Base-by-base conservation (phyloP, 176 grass and related monocot genomes). In the Elaeis guineensis region DNA sequence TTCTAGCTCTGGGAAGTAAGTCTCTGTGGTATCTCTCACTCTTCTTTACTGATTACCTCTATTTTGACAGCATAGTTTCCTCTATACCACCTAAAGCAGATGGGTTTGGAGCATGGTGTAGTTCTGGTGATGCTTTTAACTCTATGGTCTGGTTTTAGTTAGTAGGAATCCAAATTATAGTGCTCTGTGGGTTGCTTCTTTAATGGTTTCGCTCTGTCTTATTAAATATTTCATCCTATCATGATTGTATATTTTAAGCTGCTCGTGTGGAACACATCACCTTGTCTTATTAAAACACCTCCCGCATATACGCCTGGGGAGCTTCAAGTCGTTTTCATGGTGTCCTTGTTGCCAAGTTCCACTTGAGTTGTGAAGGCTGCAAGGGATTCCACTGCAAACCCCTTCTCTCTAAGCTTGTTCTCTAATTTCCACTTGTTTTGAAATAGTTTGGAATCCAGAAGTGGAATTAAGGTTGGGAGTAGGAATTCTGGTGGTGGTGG, bases 131-230 rank as follows among this genome's bases (percentile, higher is more conserved):
- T 55, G 20, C 5, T 65, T 29, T 54, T 21, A 66, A 65, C 3
- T 32, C n/a, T 30, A 21, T 51, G 49, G 4, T 25, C 18, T 8
- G 17, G 52, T 73, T 63, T 1, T 19, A 5, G 21, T 51, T 73
- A 67, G 51, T 57, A 52, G 58, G 23, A 53, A 20, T 9, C 19
- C 5, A 28, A 21, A 24, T 6, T 4, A 11, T 50, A 49, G 44
- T 55, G 52, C 48, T 61, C 35, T 63, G 19, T 63, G 15, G 65
- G 62, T 77, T 77, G 74, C 74, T 77, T 77, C 24, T 24, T 3
- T 19, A 25, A 59, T 54, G 49, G 74, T 69, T 77, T 77, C 17
- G 74, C 57, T 77, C 25, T 55, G 9, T 55, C 17, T 35, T 44
- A 1, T 44, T 44, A 44, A 35, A 12, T 44, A 44, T 44, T 44